Percentiles rank a stretch among this genome's conserved stretches.
These are phyloP conservation scores for Fremontodendron californicum DNA, from an alignment of 345 rosid species.

Conservation along the genomic window DNA sequence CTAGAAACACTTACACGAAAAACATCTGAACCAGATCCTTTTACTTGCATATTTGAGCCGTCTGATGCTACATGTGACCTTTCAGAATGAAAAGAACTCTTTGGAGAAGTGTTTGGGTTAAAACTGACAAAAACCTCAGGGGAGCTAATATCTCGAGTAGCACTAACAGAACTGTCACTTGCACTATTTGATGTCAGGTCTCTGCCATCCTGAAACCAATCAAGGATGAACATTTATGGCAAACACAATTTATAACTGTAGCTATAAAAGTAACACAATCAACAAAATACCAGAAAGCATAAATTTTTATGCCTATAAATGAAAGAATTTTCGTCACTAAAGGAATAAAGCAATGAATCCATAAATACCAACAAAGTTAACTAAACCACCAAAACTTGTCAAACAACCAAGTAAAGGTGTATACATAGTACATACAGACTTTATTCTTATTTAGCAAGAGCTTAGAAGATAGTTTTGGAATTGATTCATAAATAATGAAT, in stretches of 20 bases:
- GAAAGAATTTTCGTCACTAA: not conserved
- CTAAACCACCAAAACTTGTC: not conserved
- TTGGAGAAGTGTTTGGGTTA: constrained; percentile 51
- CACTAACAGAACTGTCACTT: constrained; percentile 77
- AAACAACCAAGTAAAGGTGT: not conserved
- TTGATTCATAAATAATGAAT: not conserved
- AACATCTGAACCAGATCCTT: constrained; percentile 78
- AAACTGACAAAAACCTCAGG: constrained; percentile 58
- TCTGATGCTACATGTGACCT: constrained; percentile 85
- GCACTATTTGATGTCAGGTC: constrained; percentile 84
- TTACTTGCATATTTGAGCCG: constrained; percentile 75
- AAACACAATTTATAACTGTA: not conserved
- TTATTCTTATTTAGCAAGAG: not conserved
- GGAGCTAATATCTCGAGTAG: constrained; percentile 60
- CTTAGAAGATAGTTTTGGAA: not conserved
- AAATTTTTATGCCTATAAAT: not conserved
- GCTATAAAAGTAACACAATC: constrained; percentile 14
- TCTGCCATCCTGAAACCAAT: constrained; percentile 72
- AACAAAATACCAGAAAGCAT: not conserved
- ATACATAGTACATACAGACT: not conserved
- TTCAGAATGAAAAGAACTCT: constrained; percentile 59
- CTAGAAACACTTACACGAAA: constrained; percentile 98
- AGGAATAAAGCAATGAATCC: not conserved
- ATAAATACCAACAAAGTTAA: not conserved
- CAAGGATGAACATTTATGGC: constrained; percentile 1